These are phyloP conservation scores for Cyclotella distinguenda DNA, from an alignment of 108 stramenopile species.

Conservation along the genomic window DNA sequence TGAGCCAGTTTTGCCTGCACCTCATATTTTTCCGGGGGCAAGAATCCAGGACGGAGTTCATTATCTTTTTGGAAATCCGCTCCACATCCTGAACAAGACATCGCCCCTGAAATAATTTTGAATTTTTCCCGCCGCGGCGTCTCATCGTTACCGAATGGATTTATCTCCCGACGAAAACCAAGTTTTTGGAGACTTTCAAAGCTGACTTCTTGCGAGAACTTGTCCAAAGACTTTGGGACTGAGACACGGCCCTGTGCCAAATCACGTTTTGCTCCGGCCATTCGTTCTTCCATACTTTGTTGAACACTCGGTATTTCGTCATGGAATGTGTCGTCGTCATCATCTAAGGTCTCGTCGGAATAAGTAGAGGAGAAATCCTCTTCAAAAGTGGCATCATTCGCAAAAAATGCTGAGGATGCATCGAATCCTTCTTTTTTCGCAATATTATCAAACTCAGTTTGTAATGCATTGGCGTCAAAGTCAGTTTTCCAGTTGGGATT, in stretches of 20 bases:
- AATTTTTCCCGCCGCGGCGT: conserved; percentile 65
- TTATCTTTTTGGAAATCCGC: conserved; percentile 73
- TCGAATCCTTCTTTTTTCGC: conserved; percentile 88
- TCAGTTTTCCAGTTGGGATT: conserved; percentile 53
- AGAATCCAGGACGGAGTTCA: conserved; percentile 69
- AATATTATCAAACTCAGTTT: conserved; percentile 80
- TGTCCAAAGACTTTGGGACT: conserved; percentile 57
- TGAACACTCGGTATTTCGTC: conserved; percentile 34
- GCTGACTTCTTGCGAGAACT: conserved; percentile 52
- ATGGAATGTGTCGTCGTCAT: conserved; percentile 35
- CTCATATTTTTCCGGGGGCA: conserved; percentile 78
- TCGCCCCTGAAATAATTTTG: conserved; percentile 71
- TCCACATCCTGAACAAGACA: conserved; percentile 86
- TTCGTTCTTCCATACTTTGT: conserved; percentile 52
- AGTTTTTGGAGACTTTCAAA: conserved; percentile 55
- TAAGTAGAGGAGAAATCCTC: conserved; percentile 69
- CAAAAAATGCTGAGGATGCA: conserved; percentile 51
- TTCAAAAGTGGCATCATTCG: conserved; percentile 73
- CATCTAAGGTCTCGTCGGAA: conserved; percentile 30
- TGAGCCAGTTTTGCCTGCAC: conserved; percentile 65
- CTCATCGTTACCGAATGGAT: conserved; percentile 82
- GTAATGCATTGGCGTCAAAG: conserved; percentile 42
- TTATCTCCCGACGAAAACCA: conserved; percentile 72
- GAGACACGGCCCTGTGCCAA: conserved; percentile 51
- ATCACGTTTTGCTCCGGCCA: conserved; percentile 52